Percentiles rank a stretch among this genome's conserved stretches.
These are phyloP conservation scores for Aspergillus sp. DNA, from an alignment of 2,329 filamentous ascomycete genomes.

Conservation along the genomic window DNA sequence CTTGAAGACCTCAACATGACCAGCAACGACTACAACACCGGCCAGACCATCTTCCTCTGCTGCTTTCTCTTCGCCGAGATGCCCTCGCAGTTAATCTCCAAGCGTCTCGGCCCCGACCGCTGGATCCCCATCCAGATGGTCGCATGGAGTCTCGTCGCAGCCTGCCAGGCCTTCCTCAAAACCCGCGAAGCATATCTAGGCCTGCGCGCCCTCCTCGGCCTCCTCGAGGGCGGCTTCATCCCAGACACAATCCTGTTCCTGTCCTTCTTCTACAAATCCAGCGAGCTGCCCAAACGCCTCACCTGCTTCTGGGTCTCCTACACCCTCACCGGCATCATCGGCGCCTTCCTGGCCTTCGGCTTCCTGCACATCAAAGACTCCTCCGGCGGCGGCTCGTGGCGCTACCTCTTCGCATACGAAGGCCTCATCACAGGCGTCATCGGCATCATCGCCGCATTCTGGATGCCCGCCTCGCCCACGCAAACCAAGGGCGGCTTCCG, in stretches of 20 bases:
- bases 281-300: conserved; percentile 66
- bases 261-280: conserved; percentile 72
- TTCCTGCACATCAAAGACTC: conserved; percentile 40
- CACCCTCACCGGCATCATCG: conserved; percentile 45
- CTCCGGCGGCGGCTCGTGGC: conserved; percentile 40
- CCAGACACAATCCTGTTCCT: conserved; percentile 55
- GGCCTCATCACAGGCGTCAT: conserved; percentile 53
- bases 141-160: conserved; percentile 55
- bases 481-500: conserved; percentile 63
- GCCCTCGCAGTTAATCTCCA: conserved; percentile 60
- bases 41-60: conserved; percentile 40
- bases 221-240: conserved; percentile 55
- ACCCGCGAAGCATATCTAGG: conserved; percentile 44
- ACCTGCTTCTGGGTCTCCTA: conserved; percentile 71
- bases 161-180: conserved; percentile 51
- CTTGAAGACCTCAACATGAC: conserved; percentile 51
- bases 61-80: conserved; percentile 52
- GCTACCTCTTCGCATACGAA: conserved; percentile 43
- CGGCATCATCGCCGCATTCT: conserved; percentile 29
- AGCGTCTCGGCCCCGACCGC: conserved; percentile 58
- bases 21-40: conserved; percentile 46
- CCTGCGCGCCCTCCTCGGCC: conserved; percentile 48
- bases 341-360: conserved; percentile 48
- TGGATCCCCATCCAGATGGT: conserved; percentile 62
- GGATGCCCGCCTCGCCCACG: conserved; percentile 64